A percentile compares a stretch with the other conserved stretches of the same genome.
Conservation (phyloP, 1,139 yeast genomes). For the Hemisphaericaspora subhashii region DNA sequence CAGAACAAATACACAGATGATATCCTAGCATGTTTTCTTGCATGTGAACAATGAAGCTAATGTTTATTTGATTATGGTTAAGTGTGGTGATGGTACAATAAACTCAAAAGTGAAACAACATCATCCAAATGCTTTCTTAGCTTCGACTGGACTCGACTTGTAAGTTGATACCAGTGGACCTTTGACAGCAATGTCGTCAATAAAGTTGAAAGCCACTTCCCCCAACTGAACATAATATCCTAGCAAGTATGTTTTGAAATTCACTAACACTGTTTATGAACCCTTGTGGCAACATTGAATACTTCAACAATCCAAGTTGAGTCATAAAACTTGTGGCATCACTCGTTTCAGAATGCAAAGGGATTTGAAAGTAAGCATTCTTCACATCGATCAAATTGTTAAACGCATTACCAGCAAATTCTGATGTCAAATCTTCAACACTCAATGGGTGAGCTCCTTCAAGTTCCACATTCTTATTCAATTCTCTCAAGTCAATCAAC, state of each 20-base stretch:
- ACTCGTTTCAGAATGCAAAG: not conserved
- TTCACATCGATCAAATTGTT: not conserved
- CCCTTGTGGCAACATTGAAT: conserved; percentile 1
- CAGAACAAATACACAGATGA: too few relatives aligned
- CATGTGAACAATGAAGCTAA: too few relatives aligned
- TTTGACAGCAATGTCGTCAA: too few relatives aligned
- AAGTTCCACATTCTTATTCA: conserved; percentile 2
- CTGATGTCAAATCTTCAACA: not conserved
- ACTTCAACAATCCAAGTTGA: not conserved
- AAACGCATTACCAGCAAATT: not conserved
- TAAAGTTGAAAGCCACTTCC: too few relatives aligned
- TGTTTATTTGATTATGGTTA: too few relatives aligned
- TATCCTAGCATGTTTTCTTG: too few relatives aligned
- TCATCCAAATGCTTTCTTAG: too few relatives aligned
- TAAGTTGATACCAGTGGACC: too few relatives aligned
- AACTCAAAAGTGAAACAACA: too few relatives aligned
- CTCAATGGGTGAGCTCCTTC: conserved; percentile 1
- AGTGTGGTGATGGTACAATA: too few relatives aligned
- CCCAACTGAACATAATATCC: too few relatives aligned
- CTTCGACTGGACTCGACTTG: too few relatives aligned
- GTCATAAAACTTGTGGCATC: conserved; percentile 1
- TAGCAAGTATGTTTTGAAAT: not conserved
- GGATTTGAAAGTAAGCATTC: not conserved
- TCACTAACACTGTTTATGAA: not conserved
- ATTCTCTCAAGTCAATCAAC: conserved; percentile 3